Evolutionary conservation across 371 early-diverging fungal species (phyloP).

Genomic region (Lichtheimia hyalospora): DNA sequence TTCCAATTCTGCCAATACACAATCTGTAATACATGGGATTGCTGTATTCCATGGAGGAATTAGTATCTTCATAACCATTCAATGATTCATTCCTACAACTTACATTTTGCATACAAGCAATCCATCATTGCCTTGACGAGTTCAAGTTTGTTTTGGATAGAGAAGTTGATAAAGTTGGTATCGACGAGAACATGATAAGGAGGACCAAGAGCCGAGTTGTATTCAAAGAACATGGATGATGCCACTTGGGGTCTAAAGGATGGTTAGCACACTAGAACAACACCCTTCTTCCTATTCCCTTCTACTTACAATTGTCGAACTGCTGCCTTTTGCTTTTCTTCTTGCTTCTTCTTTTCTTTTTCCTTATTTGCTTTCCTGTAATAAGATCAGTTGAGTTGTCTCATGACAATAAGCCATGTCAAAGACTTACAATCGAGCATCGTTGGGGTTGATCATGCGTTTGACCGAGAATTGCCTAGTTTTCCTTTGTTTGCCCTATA

Average conservation of each 20-base stretch:
- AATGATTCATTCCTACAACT: constrained; percentile 3
- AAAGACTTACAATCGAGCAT: constrained; percentile 75
- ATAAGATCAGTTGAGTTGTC: neutral
- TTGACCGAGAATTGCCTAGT: constrained; percentile 94
- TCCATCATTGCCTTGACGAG: constrained; percentile 98
- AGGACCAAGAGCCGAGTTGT: constrained; percentile 96
- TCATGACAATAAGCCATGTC: neutral
- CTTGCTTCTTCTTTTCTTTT: constrained; percentile 71
- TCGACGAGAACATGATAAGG: constrained; percentile 99
- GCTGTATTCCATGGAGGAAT: constrained; percentile 19
- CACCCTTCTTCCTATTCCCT: neutral
- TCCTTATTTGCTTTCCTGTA: constrained; percentile 77
- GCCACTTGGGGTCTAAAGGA: constrained; percentile 81
- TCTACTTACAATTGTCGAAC: constrained; percentile 80
- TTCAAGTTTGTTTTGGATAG: constrained; percentile 99
- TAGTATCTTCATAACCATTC: neutral
- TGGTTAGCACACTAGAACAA: neutral
- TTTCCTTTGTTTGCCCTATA: constrained; percentile 86
- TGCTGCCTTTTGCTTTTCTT: constrained; percentile 66
- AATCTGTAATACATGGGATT: constrained; percentile 98
- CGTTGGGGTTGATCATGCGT: constrained; percentile 89
- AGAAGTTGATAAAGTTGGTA: constrained; percentile 99
- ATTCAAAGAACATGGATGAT: constrained; percentile 95
- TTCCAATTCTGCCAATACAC: constrained; percentile 99
- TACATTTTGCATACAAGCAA: constrained; percentile 95